Base-by-base conservation (phyloP, 1,284 basidiomycete species). In the Ceratobasidium sp. region DNA sequence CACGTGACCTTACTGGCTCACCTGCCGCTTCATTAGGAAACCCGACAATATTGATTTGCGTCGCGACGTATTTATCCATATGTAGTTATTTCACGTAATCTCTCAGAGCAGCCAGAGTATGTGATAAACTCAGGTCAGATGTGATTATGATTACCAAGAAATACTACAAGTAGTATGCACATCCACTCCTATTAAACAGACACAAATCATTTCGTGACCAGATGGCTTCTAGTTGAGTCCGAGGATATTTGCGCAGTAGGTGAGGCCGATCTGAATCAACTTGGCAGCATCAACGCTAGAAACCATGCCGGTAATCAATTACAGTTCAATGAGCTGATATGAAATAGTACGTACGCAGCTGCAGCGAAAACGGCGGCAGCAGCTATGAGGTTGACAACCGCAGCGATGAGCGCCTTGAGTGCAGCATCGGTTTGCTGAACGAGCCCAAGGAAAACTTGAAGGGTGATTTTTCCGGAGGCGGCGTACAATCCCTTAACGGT, bases 271-370 rank as follows among this genome's bases (percentile, higher is more conserved):
- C 39, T 69, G 67, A 23, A 69, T 12, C 28, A 69, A 26, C 28
- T 55, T 69, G 67, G 55, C 67, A 23, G 53, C 67, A 39, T 69
- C 67, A 28, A 69, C 49, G n/a, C 67, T 69, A 33, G 7, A 53
- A 49, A 18, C 40, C 33, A 18, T 6, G 4, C 12, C 44, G 26
- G 7, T 4, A 55, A 1, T 20, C 12, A 60, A 4, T 10, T 23
- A 40, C 23, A 13, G 51, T n/a, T n/a, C 18, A 6, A 15, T 18
- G 33, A 53, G 6, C 13, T n/a, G 40, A 42, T 44, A 39, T 12
- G 33, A 53, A 33, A 69, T 7, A 3, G n/a, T 26, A 55, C 67
- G 9, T 55, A 69, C 67, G 23, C 18, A 26, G 67, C 67, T 53
- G 15, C 67, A n/a, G 40, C 53, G 18, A 67, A 69, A 7, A 39